Percentiles rank a stretch among this genome's conserved stretches.
Evolutionary conservation across 768 basidiomycete genomes (phyloP).

Genomic region (Boletus sp.): DNA sequence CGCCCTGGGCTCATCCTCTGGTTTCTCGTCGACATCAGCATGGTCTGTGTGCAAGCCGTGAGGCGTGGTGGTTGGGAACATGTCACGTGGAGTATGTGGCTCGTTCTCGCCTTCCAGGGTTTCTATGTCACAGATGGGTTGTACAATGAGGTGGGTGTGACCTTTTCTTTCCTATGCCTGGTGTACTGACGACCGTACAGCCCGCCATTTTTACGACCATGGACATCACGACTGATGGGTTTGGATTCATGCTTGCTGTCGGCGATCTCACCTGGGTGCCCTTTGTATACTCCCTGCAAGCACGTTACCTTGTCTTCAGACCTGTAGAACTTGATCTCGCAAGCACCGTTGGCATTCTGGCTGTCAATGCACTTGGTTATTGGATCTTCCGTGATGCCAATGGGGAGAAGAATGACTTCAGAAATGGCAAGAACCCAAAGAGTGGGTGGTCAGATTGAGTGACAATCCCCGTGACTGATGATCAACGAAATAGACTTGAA

Average conservation of each 20-base stretch:
- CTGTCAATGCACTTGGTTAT: conserved; percentile 69
- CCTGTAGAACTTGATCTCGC: conserved; percentile 71
- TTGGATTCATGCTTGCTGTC: conserved; percentile 96
- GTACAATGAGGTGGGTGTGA: conserved; percentile 79
- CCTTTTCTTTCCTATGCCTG: not conserved
- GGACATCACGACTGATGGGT: conserved; percentile 97
- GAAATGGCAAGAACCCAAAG: conserved; percentile 91
- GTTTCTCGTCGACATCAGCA: conserved; percentile 84
- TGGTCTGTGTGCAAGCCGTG: conserved; percentile 86
- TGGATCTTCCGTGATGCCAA: conserved; percentile 90
- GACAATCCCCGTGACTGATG: not conserved
- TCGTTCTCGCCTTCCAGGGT: conserved; percentile 80
- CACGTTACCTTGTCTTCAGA: conserved; percentile 90
- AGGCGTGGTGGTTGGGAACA: conserved; percentile 61
- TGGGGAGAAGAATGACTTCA: conserved; percentile 93
- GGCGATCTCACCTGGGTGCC: conserved; percentile 95
- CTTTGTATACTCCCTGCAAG: conserved; percentile 90
- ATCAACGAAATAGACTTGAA: conserved; percentile 52
- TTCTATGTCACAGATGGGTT: conserved; percentile 85
- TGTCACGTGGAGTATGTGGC: conserved; percentile 88
- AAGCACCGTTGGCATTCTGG: conserved; percentile 53
- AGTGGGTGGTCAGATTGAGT: conserved; percentile 42
- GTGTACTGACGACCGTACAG: conserved; percentile 35
- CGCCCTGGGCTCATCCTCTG: conserved; percentile 77
- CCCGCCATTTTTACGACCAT: conserved; percentile 89